Conservation (phyloP, 2,329 filamentous ascomycete species). For the Tolypocladium amazonense region DNA sequence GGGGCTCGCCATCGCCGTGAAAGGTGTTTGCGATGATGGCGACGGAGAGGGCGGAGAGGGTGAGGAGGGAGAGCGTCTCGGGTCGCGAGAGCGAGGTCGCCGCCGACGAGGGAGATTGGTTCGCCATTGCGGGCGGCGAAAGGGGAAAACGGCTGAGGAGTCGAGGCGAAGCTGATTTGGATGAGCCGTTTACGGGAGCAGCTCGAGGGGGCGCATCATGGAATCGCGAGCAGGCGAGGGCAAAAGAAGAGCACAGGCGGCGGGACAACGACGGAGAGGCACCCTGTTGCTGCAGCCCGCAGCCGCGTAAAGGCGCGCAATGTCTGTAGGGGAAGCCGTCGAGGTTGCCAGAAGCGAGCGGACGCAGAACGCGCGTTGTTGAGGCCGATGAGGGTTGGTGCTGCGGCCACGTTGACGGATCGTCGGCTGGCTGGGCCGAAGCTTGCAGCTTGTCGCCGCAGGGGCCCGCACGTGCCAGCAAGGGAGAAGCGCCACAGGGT, state of each 20-base stretch:
- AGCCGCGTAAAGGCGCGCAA: not conserved
- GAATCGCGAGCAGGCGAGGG: not conserved
- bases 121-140: slow-evolving; percentile 12
- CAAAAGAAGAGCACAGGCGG: not conserved
- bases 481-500: not conserved
- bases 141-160: not conserved
- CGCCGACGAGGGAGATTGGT: slow-evolving; percentile 14
- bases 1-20: slow-evolving; percentile 74
- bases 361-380: not conserved
- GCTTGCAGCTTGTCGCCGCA: not conserved
- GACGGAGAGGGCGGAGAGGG: slow-evolving; percentile 58
- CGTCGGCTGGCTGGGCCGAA: not conserved
- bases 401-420: not conserved
- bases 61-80: slow-evolving; percentile 45
- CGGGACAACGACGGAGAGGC: not conserved
- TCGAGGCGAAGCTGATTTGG: not conserved
- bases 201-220: not conserved
- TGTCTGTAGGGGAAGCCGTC: not conserved
- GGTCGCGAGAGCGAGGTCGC: slow-evolving; percentile 33
- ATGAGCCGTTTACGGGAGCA: not conserved
- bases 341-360: not conserved
- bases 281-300: not conserved
- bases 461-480: not conserved
- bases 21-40: slow-evolving; percentile 73
- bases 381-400: not conserved